Evolutionary conservation across 192 early-diverging fungal species (phyloP).

Genomic region (Backusella circina): DNA sequence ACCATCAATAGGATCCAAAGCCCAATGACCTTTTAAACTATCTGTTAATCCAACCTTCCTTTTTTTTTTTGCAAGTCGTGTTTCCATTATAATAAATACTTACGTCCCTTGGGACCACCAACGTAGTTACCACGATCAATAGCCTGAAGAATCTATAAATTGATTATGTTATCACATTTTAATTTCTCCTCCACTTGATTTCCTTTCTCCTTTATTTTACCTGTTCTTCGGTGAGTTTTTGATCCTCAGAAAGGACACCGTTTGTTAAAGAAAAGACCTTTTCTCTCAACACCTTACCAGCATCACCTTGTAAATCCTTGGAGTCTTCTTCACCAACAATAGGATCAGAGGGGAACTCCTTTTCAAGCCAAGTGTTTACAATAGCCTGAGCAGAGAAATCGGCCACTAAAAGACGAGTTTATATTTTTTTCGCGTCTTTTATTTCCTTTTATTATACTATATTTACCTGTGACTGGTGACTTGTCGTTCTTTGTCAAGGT

Average conservation of each 20-base stretch:
- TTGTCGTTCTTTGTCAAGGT: slow-evolving; percentile 93
- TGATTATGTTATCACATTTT: not conserved
- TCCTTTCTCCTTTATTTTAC: slow-evolving; percentile 36
- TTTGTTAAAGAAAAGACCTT: slow-evolving; percentile 85
- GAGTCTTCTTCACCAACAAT: slow-evolving; percentile 98
- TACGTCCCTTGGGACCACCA: slow-evolving; percentile 72
- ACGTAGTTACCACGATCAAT: slow-evolving; percentile 90
- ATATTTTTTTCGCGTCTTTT: not conserved
- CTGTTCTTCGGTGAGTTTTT: slow-evolving; percentile 60
- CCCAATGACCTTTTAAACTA: slow-evolving; percentile 51
- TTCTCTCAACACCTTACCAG: slow-evolving; percentile 55
- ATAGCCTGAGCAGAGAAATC: slow-evolving; percentile 97
- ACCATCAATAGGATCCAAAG: slow-evolving; percentile 92
- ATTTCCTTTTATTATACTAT: not conserved
- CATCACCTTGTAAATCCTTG: slow-evolving; percentile 75
- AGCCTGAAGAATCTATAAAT: slow-evolving; percentile 64
- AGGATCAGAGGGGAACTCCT: slow-evolving; percentile 81
- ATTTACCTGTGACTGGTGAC: slow-evolving; percentile 88
- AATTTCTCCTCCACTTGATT: too few species aligned
- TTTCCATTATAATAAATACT: slow-evolving; percentile 7
- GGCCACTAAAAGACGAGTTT: slow-evolving; percentile 58
- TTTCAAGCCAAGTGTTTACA: slow-evolving; percentile 76
- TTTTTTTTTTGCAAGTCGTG: not conserved
- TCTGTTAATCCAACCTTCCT: not conserved
- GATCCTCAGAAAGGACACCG: slow-evolving; percentile 46